Base-by-base conservation (phyloP, 106 monocot genomes). In the Chionographis japonica region DNA sequence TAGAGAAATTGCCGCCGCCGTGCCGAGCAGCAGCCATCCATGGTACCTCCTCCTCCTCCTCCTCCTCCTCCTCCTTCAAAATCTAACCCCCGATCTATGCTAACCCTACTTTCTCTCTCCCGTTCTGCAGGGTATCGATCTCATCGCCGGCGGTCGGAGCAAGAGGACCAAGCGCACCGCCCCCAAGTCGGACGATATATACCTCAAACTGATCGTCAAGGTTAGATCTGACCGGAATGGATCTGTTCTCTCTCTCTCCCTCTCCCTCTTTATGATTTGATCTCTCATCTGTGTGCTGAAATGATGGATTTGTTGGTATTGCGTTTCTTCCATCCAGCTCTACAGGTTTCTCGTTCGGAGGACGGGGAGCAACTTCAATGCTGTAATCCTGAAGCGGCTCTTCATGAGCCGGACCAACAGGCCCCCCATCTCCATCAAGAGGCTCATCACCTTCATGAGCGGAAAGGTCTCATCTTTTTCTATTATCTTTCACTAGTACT, bases 121-220 rank as follows among this genome's bases (percentile, higher is more conserved):
- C n/a, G n/a, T 27, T 27, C 27, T 27, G 27, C 49, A 85, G 94
- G 94, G 94, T 81, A 94, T 94, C 72, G 90, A 94, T 70, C 80
- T 94, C 61, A 63, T 90, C 50, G 94, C 94, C 64, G 94, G 94
- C 5, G 94, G 94, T 8, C 74, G 83, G 80, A 90, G 78, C 85
- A 94, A 94, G 87, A 94, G 83, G 85, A 76, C 83, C 36, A 87
- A 81, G 80, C 94, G 94, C 69, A 90, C 90, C 2, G 83, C 82
- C 54, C 87, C 94, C 16, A 88, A 74, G 66, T 90, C 90, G 58
- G 80, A 94, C 58, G 94, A 94, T 83, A 73, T 94, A 37, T 94
- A 94, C 69, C 94, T 94, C 40, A 94, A 94, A 78, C 90, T 94
- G 54, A 82, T 94, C 55, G 84, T 94, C 56, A 94, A 94, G 90